These are phyloP conservation scores for Spathaspora boniae DNA, from an alignment of 805 yeast species.

Conservation along the genomic window DNA sequence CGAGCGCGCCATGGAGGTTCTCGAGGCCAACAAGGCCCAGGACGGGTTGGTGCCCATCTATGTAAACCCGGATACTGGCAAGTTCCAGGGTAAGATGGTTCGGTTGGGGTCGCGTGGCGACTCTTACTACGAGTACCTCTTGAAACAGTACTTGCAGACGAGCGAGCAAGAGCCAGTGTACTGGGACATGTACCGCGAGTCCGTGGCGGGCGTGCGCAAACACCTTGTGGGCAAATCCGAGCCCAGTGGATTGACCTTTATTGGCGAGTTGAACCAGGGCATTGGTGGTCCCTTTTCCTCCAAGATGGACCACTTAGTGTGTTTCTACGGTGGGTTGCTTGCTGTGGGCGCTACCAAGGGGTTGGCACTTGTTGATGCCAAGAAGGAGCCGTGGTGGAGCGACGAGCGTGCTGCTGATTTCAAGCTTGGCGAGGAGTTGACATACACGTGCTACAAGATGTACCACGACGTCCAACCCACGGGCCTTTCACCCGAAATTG, in stretches of 20 bases:
- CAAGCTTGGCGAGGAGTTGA: constrained; percentile 66
- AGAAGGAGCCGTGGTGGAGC: constrained; percentile 55
- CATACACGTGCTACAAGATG: constrained; percentile 81
- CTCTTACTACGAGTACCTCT: constrained; percentile 84
- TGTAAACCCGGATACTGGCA: constrained; percentile 71
- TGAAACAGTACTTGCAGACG: constrained; percentile 84
- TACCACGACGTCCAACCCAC: constrained; percentile 61
- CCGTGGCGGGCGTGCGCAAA: constrained; percentile 72
- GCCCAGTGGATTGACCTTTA: constrained; percentile 61
- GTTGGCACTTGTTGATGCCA: constrained; percentile 50
- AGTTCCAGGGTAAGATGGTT: constrained; percentile 59
- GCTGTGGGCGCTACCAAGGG: constrained; percentile 91
- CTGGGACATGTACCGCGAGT: constrained; percentile 69
- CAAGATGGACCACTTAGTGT: constrained; percentile 91
- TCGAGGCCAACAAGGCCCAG: constrained; percentile 60
- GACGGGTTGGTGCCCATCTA: constrained; percentile 84
- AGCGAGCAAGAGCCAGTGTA: constrained; percentile 57
- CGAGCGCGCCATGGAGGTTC: constrained; percentile 66
- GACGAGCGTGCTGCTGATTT: constrained; percentile 58
- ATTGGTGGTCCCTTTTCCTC: constrained; percentile 54
- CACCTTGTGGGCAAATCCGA: constrained; percentile 57
- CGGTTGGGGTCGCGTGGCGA: constrained; percentile 91
- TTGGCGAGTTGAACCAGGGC: constrained; percentile 78
- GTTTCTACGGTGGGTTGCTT: constrained; percentile 85
- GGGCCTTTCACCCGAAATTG: constrained; percentile 88